phyloP scores from a whole-genome alignment of 176 grass and related monocot genomes.

The Lolium multiflorum region DNA sequence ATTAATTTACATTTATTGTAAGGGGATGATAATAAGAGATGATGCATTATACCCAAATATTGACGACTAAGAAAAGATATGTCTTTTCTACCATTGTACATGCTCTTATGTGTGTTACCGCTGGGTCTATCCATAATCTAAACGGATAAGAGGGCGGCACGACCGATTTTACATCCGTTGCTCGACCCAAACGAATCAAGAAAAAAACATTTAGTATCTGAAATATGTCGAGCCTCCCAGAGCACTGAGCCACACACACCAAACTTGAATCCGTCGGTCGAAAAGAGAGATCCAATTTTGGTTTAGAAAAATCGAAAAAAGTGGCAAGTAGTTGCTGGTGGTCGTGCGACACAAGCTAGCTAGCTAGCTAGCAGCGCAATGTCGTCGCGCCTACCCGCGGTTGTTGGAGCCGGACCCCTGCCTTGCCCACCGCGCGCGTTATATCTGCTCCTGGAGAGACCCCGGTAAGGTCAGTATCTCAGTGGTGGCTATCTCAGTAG shows the following conservation, averaged over 20 bases:
- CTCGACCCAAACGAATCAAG: too few species aligned
- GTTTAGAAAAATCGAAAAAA: not conserved
- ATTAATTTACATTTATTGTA: too few species aligned
- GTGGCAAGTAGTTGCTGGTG: not conserved
- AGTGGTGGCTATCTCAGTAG: not conserved
- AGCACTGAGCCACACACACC: not conserved
- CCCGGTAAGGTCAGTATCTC: not conserved
- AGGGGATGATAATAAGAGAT: too few species aligned
- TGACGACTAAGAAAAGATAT: too few species aligned
- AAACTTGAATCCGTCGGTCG: not conserved
- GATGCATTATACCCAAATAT: too few species aligned
- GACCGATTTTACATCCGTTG: too few species aligned
- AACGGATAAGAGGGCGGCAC: too few species aligned
- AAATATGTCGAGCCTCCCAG: too few species aligned
- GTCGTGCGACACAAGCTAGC: slow-evolving; percentile 37
- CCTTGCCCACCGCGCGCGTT: not conserved
- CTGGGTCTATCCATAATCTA: too few species aligned
- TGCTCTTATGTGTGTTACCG: too few species aligned
- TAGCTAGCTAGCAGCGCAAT: not conserved
- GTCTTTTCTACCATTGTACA: too few species aligned
- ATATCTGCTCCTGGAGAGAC: slow-evolving; percentile 26
- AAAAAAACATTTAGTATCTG: too few species aligned
- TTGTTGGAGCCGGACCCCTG: slow-evolving; percentile 47
- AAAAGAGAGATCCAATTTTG: not conserved
- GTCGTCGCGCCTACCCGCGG: slow-evolving; percentile 38